Evolutionary conservation across 805 yeast species (phyloP), one percentile per base, ranked within the genome.

Genomic region (Metschnikowia noctiluminum): DNA sequence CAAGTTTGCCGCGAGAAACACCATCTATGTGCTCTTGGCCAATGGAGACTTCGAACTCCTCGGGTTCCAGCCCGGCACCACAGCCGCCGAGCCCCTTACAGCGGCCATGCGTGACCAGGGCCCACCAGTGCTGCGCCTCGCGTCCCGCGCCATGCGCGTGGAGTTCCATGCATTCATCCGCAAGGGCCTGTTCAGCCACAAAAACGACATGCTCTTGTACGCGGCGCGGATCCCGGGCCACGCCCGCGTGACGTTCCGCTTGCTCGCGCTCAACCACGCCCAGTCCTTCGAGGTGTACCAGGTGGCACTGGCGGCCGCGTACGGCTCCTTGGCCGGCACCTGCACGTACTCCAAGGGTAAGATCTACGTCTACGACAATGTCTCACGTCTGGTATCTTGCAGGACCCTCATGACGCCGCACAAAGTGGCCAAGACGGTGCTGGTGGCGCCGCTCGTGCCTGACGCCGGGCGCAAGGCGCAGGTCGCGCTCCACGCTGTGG

Each of bases 401-500:
- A 43, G 60, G 28, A 51, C 62, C 12, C 57, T 68, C 32, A 52
- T 56, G 46, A 60, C 57, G 34, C 66, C 68, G 31, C 57, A 59
- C 15, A 48, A 50, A 10, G 48, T 45, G 13, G 28, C 43, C 26
- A 60, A 56, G 28, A 40, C 59, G 28, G 50, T 67, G n/a, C 52
- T 60, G 10, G 54, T 69, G 30, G 49, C 46, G 8, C 35, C 58
- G 7, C 44, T 65, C 35, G 40, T 61, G 36, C 50, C 46, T 12
- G 49, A 36, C 7, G 38, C 46, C 7, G 15, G 38, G 21, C 36
- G 47, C 9, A 38, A 40, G 3, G 50, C 42, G 10, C 50, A 51
- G 28, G 52, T 60, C 13, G 68, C 80, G 1, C 63, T 78, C 28
- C 46, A 59, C 34, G 62, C 74, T 3, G 74, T 76, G 4, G 68